phyloP scores from a whole-genome alignment of 768 basidiomycete species.

The Tricholoma sp. region DNA sequence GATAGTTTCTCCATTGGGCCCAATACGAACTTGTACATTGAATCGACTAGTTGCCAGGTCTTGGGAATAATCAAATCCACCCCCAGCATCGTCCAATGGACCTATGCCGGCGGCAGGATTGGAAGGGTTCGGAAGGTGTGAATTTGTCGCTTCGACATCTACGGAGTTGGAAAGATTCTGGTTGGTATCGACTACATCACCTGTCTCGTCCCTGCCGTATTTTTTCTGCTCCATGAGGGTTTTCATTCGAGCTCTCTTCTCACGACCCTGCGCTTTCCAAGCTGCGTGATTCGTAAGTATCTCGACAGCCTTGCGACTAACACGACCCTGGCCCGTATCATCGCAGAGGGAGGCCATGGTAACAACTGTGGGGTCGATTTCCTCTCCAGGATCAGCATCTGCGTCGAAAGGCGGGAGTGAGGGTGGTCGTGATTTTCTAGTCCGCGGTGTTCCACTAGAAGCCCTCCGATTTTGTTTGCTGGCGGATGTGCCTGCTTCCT shows the following conservation, averaged over 20 bases:
- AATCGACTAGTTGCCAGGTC: slow-evolving; percentile 62
- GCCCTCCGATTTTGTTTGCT: slow-evolving; percentile 21
- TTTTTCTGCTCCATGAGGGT: slow-evolving; percentile 67
- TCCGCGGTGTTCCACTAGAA: slow-evolving; percentile 22
- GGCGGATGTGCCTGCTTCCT: slow-evolving; percentile 1
- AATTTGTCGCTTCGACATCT: slow-evolving; percentile 12
- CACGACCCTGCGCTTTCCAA: slow-evolving; percentile 67
- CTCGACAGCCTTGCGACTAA: slow-evolving; percentile 72
- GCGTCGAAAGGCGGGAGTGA: slow-evolving; percentile 54
- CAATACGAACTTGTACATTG: slow-evolving; percentile 83
- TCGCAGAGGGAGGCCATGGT: slow-evolving; percentile 79
- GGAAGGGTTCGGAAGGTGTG: slow-evolving; percentile 12
- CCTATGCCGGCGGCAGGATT: slow-evolving; percentile 10
- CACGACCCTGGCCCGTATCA: slow-evolving; percentile 73
- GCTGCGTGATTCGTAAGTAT: slow-evolving; percentile 65
- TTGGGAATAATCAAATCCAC: slow-evolving; percentile 68
- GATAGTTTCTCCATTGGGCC: slow-evolving; percentile 81
- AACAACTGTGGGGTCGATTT: slow-evolving; percentile 75
- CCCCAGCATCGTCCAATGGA: slow-evolving; percentile 41
- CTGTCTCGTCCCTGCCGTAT: slow-evolving; percentile 55
- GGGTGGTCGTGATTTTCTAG: slow-evolving; percentile 39
- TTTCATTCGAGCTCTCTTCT: slow-evolving; percentile 61
- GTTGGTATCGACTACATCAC: slow-evolving; percentile 21
- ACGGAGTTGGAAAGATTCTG: slow-evolving; percentile 12
- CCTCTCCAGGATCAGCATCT: slow-evolving; percentile 64